Conservation (phyloP, 2,329 filamentous ascomycete genomes). For the Colletotrichum costaricense region DNA sequence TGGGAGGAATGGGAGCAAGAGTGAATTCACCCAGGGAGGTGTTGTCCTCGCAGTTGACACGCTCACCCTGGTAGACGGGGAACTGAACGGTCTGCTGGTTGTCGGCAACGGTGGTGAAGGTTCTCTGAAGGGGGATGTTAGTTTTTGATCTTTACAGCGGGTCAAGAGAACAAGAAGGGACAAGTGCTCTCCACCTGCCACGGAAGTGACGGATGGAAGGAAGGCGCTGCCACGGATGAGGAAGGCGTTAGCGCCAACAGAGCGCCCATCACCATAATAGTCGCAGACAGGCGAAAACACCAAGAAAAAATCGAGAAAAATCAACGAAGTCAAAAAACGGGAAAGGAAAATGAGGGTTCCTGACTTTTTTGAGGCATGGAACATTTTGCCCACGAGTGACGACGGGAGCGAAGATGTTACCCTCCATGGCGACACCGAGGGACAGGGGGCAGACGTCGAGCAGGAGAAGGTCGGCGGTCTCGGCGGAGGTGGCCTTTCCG, state of each 20-base stretch:
- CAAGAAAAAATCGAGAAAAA: conserved; percentile 40
- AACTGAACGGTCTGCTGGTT: conserved; percentile 88
- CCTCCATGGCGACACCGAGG: conserved; percentile 99
- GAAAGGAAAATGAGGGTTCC: too few relatives aligned
- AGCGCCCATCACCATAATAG: too few relatives aligned
- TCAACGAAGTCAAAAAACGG: rapidly evolving
- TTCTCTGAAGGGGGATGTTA: conserved; percentile 46
- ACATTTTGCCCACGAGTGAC: conserved; percentile 84
- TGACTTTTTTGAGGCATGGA: conserved; percentile 65
- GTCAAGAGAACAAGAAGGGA: too few relatives aligned
- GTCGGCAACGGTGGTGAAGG: conserved; percentile 88
- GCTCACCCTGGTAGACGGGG: conserved; percentile 95
- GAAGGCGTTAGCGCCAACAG: background rate
- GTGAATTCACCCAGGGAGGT: conserved; percentile 98
- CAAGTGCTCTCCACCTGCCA: too few relatives aligned
- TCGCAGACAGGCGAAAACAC: conserved; percentile 2
- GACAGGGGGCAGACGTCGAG: conserved; percentile 97
- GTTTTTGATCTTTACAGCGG: background rate
- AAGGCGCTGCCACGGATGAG: background rate
- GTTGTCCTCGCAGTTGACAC: conserved; percentile 98
- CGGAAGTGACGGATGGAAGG: background rate
- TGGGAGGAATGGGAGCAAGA: conserved; percentile 84
- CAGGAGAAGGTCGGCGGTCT: conserved; percentile 93
- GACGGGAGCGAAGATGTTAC: conserved; percentile 97
- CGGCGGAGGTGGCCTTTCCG: conserved; percentile 95